Percentiles rank a stretch among this genome's conserved stretches.
Conservation (phyloP, 257 asterid species). For the Solanum pennellii region DNA sequence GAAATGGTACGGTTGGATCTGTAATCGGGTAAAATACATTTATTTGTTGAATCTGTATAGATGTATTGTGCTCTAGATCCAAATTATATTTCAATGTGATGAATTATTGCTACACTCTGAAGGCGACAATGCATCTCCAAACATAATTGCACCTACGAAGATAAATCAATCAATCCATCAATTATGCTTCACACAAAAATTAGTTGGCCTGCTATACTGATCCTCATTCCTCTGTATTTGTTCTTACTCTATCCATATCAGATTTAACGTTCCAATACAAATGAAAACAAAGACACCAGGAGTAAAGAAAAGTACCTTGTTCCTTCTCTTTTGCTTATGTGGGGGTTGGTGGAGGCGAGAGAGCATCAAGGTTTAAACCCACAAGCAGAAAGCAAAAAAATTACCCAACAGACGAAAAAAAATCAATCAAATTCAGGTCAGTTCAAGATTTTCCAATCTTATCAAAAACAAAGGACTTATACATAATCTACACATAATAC, state of each 20-base stretch:
- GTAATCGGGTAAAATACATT: neutral
- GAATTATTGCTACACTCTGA: constrained; percentile 41
- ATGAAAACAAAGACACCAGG: neutral
- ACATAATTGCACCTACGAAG: constrained; percentile 77
- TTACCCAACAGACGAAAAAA: neutral
- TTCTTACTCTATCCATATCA: neutral
- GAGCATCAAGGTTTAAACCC: neutral
- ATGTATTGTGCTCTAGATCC: neutral
- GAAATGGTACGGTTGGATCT: neutral
- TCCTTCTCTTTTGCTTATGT: neutral
- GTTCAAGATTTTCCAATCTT: neutral
- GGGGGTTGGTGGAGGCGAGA: neutral
- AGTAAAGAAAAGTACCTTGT: neutral
- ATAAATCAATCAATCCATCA: neutral
- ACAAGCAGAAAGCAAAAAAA: neutral
- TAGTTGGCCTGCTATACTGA: neutral
- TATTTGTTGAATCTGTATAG: neutral
- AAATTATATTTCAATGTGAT: neutral
- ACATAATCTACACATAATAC: constrained; percentile 10
- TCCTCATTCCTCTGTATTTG: neutral
- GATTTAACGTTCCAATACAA: neutral
- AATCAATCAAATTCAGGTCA: neutral
- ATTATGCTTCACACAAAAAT: neutral
- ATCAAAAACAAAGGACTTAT: neutral
- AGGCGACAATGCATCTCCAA: constrained; percentile 77